A percentile compares a stretch with the other conserved stretches of the same genome.
phyloP scores from a whole-genome alignment of 176 grass and related monocot genomes.

The Puya raimondii region DNA sequence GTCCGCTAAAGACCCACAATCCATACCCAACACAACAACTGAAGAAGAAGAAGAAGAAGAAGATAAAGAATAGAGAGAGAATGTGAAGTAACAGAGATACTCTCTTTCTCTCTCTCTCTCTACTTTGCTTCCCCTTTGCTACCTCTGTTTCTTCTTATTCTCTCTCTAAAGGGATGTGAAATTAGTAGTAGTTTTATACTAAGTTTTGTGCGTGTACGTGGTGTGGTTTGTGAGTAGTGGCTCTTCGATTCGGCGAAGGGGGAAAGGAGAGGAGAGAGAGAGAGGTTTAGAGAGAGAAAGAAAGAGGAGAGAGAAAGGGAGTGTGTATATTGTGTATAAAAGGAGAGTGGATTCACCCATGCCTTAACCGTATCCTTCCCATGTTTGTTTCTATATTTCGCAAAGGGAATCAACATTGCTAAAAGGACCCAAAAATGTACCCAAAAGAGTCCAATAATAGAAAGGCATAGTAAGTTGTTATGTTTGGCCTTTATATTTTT shows the following conservation, averaged over 20 bases:
- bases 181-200: background rate
- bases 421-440: too few species aligned
- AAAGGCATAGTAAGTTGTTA: too few species aligned
- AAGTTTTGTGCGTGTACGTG: too few species aligned
- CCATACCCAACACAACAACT: slow-evolving; percentile 22
- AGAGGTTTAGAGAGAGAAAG: background rate
- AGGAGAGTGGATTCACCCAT: background rate
- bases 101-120: background rate
- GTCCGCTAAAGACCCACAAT: slow-evolving; percentile 28
- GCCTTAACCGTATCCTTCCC: background rate
- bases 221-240: background rate
- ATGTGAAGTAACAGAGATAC: background rate
- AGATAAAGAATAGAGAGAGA: background rate
- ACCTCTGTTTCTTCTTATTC: background rate
- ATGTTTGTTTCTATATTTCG: too few species aligned
- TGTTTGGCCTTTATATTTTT: too few species aligned
- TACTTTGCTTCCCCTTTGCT: background rate
- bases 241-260: background rate
- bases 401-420: too few species aligned
- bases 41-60: background rate
- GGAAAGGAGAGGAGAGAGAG: background rate
- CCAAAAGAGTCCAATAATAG: too few species aligned
- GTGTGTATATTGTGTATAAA: background rate
- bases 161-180: background rate
- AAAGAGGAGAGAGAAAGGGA: background rate